These are phyloP conservation scores for Ambrosia hybrid DNA, from an alignment of 140 eudicot genomes.

Conservation along the genomic window DNA sequence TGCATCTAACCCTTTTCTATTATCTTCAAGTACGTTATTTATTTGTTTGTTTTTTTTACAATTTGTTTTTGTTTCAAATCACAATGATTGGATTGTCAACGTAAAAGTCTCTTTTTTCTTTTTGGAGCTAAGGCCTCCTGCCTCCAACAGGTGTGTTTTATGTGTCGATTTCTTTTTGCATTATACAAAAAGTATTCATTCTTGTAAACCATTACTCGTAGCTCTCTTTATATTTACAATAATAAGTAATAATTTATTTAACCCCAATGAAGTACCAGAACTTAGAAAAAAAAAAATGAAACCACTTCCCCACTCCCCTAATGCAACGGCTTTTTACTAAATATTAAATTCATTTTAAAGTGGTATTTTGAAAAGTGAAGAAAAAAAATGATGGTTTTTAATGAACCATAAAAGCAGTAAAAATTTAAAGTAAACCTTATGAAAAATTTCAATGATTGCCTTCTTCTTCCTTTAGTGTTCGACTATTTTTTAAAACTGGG, in stretches of 20 bases:
- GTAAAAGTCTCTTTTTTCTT: background rate
- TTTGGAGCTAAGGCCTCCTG: background rate
- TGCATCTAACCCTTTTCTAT: background rate
- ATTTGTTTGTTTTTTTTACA: too few relatives aligned
- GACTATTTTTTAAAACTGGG: background rate
- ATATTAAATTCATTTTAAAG: background rate
- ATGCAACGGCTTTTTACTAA: slow-evolving; percentile 28
- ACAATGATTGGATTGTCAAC: background rate
- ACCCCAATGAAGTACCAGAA: background rate
- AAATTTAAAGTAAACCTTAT: background rate
- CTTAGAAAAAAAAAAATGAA: background rate
- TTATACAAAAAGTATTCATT: too few relatives aligned
- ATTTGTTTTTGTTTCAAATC: background rate
- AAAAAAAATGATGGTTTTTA: background rate
- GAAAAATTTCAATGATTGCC: background rate
- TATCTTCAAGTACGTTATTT: background rate
- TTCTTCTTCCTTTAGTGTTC: background rate
- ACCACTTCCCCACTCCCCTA: slow-evolving; percentile 24
- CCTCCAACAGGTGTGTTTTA: background rate
- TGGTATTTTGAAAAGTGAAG: background rate
- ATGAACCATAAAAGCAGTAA: background rate
- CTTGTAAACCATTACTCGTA: too few relatives aligned
- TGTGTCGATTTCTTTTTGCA: too few relatives aligned
- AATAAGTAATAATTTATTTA: too few relatives aligned
- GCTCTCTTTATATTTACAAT: too few relatives aligned